phyloP scores from a whole-genome alignment of 768 basidiomycete species.

The Agaricus sinodeliciosus region DNA sequence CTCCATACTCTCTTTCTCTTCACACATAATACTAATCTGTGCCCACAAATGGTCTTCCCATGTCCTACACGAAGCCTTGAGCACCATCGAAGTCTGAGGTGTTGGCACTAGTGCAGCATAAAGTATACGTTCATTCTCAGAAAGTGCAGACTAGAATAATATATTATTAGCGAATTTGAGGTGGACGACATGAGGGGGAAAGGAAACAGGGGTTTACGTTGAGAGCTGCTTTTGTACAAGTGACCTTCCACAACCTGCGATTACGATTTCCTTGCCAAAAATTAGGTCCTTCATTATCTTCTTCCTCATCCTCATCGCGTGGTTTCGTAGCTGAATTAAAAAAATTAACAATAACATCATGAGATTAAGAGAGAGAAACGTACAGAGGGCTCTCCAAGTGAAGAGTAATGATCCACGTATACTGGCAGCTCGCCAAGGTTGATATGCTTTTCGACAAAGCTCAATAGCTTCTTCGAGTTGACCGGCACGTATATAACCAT shows the following conservation, averaged over 20 bases:
- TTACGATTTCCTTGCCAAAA: constrained; percentile 70
- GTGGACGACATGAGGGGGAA: constrained; percentile 14
- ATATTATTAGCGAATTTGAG: too few relatives aligned
- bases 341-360: background rate
- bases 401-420: constrained; percentile 80
- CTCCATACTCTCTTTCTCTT: constrained; percentile 70
- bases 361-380: constrained; percentile 16
- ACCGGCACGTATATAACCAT: constrained; percentile 80
- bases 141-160: constrained; percentile 39
- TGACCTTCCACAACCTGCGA: constrained; percentile 81
- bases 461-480: constrained; percentile 79
- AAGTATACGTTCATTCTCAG: constrained; percentile 73
- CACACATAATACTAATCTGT: constrained; percentile 71
- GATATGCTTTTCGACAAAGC: constrained; percentile 73
- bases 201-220: too few relatives aligned
- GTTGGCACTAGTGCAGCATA: constrained; percentile 83
- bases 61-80: constrained; percentile 71
- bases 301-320: constrained; percentile 41
- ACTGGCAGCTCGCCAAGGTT: constrained; percentile 89
- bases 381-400: constrained; percentile 68
- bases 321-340: constrained; percentile 25
- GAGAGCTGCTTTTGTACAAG: constrained; percentile 72
- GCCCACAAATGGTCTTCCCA: constrained; percentile 99
- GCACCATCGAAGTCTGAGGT: constrained; percentile 53
- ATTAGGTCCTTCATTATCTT: constrained; percentile 44